These are phyloP conservation scores for Wilcoxina mikolae DNA, from an alignment of 495 filamentous ascomycete species.

Conservation along the genomic window DNA sequence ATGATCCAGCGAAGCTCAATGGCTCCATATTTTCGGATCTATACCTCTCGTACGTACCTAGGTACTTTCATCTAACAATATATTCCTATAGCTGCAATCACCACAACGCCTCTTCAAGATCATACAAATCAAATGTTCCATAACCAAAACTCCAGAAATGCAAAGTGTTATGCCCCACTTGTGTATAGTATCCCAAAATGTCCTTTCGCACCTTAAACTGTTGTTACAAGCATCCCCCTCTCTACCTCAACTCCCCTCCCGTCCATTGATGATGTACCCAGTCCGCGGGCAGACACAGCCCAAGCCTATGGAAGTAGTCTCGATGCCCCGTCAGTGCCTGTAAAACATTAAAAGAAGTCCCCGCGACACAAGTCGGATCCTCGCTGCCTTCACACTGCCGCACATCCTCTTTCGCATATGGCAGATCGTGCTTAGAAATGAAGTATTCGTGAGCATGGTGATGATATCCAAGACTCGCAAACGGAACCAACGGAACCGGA, in stretches of 20 bases:
- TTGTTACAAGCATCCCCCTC: too few species aligned
- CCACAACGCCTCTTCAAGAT: too few species aligned
- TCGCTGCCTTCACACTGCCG: constrained; percentile 51
- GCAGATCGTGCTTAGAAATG: constrained; percentile 54
- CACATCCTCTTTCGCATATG: constrained; percentile 54
- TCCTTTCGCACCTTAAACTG: too few species aligned
- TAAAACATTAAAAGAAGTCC: constrained; percentile 46
- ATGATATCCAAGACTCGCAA: constrained; percentile 72
- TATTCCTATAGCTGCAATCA: too few species aligned
- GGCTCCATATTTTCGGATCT: too few species aligned
- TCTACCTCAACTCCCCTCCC: constrained; percentile 8
- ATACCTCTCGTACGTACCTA: too few species aligned
- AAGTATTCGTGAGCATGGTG: constrained; percentile 78
- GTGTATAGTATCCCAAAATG: too few species aligned
- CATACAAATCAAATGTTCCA: too few species aligned
- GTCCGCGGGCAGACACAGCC: constrained; percentile 63
- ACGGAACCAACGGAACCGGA: constrained; percentile 75
- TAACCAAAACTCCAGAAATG: too few species aligned
- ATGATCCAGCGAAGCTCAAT: too few species aligned
- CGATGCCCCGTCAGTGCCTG: constrained; percentile 83
- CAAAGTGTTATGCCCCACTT: too few species aligned
- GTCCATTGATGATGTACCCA: constrained; percentile 17
- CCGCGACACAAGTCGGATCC: constrained; percentile 56
- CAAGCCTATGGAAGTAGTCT: constrained; percentile 91
- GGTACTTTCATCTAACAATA: too few species aligned